Conservation (phyloP, 169 alveolate genomes). For the Plasmodium falciparum region DNA sequence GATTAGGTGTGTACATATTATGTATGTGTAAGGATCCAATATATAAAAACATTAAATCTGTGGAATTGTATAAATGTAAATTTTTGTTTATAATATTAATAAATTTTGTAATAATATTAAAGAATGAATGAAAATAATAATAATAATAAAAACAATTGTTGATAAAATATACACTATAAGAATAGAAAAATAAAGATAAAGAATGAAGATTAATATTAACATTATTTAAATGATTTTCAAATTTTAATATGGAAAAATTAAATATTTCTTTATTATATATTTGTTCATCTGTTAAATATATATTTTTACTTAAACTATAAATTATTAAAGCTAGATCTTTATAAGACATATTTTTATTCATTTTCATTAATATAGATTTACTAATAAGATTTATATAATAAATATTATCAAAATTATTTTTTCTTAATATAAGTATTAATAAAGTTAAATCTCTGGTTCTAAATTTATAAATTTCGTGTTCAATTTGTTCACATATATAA, state of each 20-base stretch:
- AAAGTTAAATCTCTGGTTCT: slow-evolving; percentile 56
- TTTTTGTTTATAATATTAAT: slow-evolving; percentile 52
- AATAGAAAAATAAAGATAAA: slow-evolving; percentile 66
- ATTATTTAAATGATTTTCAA: slow-evolving; percentile 44
- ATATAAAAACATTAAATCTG: slow-evolving; percentile 70
- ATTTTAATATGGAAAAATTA: slow-evolving; percentile 35
- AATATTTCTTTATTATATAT: slow-evolving; percentile 56
- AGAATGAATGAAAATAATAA: slow-evolving; percentile 31
- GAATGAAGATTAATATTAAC: slow-evolving; percentile 55
- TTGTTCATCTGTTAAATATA: slow-evolving; percentile 6
- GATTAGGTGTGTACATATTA: background rate
- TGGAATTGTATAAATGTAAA: slow-evolving; percentile 29
- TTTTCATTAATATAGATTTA: slow-evolving; percentile 62
- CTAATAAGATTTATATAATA: slow-evolving; percentile 36
- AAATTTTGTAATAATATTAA: slow-evolving; percentile 57
- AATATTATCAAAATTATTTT: slow-evolving; percentile 44
- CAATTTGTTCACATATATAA: slow-evolving; percentile 60
- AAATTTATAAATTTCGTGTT: slow-evolving; percentile 46
- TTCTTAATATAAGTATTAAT: slow-evolving; percentile 36
- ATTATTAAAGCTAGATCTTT: slow-evolving; percentile 53
- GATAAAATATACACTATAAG: slow-evolving; percentile 58
- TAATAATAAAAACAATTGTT: background rate
- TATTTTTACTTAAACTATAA: slow-evolving; percentile 37
- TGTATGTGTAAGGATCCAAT: slow-evolving; percentile 28
- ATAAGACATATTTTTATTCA: slow-evolving; percentile 65